Base-by-base conservation (phyloP, 768 basidiomycete species). In the Rhodotorula taiwanensis region DNA sequence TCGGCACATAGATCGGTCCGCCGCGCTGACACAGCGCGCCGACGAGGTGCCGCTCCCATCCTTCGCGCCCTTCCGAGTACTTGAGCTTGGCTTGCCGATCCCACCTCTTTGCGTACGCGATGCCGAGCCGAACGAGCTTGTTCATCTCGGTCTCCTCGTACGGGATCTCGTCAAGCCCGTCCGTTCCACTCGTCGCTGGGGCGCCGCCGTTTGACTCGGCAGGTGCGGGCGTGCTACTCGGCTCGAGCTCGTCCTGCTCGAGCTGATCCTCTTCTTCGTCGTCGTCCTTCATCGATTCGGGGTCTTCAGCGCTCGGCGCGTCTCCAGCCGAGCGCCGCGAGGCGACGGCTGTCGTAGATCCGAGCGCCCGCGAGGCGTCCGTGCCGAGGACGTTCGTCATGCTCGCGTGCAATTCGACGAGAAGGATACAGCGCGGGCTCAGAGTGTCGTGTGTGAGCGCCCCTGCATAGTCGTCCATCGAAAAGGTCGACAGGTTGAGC, bases 401-500 rank as follows among this genome's bases (percentile, higher is more conserved):
- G 2, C 84, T 83, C 4, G 89, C 84, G 76, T 98, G 92, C 50
- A 92, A 81, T 77, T 99, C 95, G 55, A 84, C 84, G 47, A 98
- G 81, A 49, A 99, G 79, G 23, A 81, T 72, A 71, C 90, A 93
- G 5, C 85, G 81, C 5, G 83, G 79, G 56, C 94, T 88, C 52
- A 77, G 63, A 52, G 80, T 76, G 34, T 82, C 80, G 76, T 98
- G 94, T 52, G 86, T 85, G 34, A 98, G 79, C 0, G 92, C 86
- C 61, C 84, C 82, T 73, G 92, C 91, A 74, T 87, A 88, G 73
- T 98, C 94, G 75, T 99, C 95, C 71, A 99, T 79, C 0, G 92
- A 86, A 75, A 97, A 88, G 18, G 85, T 79, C 18, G 93, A 93
- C 23, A 99, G 77, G 65, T 87, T 85, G 21, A 98, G 80, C 3